Evolutionary conservation across 208 protist species (phyloP), one percentile per base, ranked within the genome.

Genomic region (Trypanosoma vivax): DNA sequence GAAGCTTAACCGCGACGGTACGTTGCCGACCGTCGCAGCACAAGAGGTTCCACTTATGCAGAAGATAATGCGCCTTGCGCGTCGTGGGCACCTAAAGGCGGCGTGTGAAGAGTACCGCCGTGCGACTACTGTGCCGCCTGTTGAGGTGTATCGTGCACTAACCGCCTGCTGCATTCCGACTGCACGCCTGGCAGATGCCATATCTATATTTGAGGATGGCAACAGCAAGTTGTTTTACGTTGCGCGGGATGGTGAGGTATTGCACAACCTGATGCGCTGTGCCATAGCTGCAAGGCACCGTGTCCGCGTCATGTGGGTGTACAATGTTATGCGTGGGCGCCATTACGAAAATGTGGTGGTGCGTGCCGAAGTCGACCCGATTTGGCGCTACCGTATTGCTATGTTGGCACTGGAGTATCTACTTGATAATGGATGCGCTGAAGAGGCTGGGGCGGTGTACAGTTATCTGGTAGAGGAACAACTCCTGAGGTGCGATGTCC

Each of bases 131-230:
- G 61, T 89, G 30, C 88, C 88, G n/a, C 84, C 88, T 2, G 84
- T 95, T 23, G 77, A 75, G 33, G 84, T 95, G 27, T 92, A 91
- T 64, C 79, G 84, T 40, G 84, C 88, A 1, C 53, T 95, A 34
- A 90, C 79, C 0, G 82, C 79, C 5, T 83, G 79, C n/a, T 95
- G 88, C 50, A 68, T 92, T 50, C 72, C 82, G 7, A 66, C 55
- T 19, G 79, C 61, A 16, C 56, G 80, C 46, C 79, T 95, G 4
- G 88, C 82, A 19, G 88, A 95, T 54, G 88, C 88, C 0, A 60
- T 92, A 3, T 73, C 88, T 43, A 90, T 95, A 40, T 90, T 95
- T 48, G 88, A 95, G 52, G 88, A 95, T 53, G 87, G 87, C 49
- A 80, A 90, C 70, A 25, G 52, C 6, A 59, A 68, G 21, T 73